Conservation (phyloP, 1,284 basidiomycete genomes). For the Cryptococcus neoformans region DNA sequence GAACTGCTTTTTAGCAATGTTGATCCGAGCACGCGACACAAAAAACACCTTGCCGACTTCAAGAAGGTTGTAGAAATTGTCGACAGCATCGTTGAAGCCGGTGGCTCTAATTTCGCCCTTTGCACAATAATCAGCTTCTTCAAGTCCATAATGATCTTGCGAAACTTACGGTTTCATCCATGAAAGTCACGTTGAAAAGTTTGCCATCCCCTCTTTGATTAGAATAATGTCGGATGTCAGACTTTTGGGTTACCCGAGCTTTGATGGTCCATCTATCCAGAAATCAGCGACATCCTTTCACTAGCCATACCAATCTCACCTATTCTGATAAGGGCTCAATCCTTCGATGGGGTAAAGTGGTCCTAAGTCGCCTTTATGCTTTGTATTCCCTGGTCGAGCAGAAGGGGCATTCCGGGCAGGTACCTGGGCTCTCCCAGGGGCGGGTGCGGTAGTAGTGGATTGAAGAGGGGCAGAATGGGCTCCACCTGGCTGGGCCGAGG, state of each 20-base stretch:
- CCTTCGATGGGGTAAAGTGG: slow-evolving; percentile 86
- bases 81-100: slow-evolving; percentile 85
- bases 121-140: not conserved
- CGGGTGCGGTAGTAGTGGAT: slow-evolving; percentile 26
- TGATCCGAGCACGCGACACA: slow-evolving; percentile 85
- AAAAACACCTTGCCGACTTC: slow-evolving; percentile 87
- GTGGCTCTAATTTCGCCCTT: slow-evolving; percentile 86
- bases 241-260: slow-evolving; percentile 86
- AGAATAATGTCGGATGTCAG: slow-evolving; percentile 85
- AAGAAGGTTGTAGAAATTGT: slow-evolving; percentile 76
- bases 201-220: slow-evolving; percentile 93
- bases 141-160: not conserved
- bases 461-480: slow-evolving; percentile 2
- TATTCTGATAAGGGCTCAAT: slow-evolving; percentile 95
- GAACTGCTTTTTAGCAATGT: slow-evolving; percentile 97
- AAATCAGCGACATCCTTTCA: not conserved
- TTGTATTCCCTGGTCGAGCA: slow-evolving; percentile 9
- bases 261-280: slow-evolving; percentile 81
- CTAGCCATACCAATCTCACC: slow-evolving; percentile 49
- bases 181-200: slow-evolving; percentile 86
- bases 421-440: slow-evolving; percentile 16
- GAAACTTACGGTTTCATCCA: slow-evolving; percentile 75
- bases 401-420: not conserved
- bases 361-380: slow-evolving; percentile 28
- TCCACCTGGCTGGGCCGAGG: slow-evolving; percentile 23